These are phyloP conservation scores for Megacollybia platyphylla DNA, from an alignment of 1,284 basidiomycete genomes.

Conservation along the genomic window DNA sequence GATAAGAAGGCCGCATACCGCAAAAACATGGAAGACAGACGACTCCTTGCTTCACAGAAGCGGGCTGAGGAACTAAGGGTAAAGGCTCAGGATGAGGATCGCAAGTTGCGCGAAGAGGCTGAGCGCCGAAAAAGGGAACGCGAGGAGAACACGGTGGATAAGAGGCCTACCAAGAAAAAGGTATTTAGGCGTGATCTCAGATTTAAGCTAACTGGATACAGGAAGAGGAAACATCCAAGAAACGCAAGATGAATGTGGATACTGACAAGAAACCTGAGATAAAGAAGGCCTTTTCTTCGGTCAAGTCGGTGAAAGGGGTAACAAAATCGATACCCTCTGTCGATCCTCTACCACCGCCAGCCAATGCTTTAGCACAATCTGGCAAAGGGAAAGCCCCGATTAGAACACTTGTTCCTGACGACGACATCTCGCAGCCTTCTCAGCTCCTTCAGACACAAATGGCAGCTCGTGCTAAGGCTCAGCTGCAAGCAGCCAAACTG, in stretches of 20 bases:
- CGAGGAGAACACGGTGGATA: slow-evolving; percentile 54
- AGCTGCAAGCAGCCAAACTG: slow-evolving; percentile 48
- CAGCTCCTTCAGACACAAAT: slow-evolving; percentile 53
- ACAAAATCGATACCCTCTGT: slow-evolving; percentile 13
- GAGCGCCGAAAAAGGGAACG: slow-evolving; percentile 64
- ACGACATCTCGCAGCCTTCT: slow-evolving; percentile 43
- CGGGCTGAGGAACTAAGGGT: slow-evolving; percentile 72
- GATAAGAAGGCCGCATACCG: slow-evolving; percentile 66
- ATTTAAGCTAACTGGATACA: slow-evolving; percentile 8
- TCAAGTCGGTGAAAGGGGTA: slow-evolving; percentile 34
- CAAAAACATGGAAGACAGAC: slow-evolving; percentile 71
- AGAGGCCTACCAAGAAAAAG: slow-evolving; percentile 43
- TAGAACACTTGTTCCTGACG: slow-evolving; percentile 20
- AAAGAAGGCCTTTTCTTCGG: slow-evolving; percentile 1
- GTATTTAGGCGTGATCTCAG: slow-evolving; percentile 15
- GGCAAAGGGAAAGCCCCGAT: slow-evolving; percentile 27
- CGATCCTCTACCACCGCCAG: slow-evolving; percentile 9
- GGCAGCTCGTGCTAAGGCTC: slow-evolving; percentile 54
- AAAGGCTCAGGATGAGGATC: slow-evolving; percentile 50
- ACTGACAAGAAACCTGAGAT: slow-evolving; percentile 33
- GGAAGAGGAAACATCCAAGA: slow-evolving; percentile 60
- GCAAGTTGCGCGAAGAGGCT: slow-evolving; percentile 54
- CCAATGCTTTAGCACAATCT: slow-evolving; percentile 8
- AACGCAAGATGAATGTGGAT: slow-evolving; percentile 46
- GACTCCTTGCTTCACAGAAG: slow-evolving; percentile 56